Base-by-base conservation (phyloP, 176 grass and related monocot genomes). In the Triticum turgidum region DNA sequence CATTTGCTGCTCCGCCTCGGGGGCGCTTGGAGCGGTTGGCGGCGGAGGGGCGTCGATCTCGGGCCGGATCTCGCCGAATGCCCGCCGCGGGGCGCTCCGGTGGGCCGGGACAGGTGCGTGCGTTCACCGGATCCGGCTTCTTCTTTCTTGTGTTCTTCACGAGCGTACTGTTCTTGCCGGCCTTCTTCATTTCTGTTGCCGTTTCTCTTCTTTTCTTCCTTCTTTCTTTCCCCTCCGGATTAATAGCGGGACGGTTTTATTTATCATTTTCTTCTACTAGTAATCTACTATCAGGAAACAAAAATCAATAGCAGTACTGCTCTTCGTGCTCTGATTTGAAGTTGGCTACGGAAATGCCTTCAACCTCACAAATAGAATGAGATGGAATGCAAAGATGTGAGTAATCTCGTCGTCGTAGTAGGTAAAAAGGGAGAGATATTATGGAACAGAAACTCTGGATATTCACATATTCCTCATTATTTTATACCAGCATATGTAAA, bases 61-160 rank as follows among this genome's bases (percentile, higher is more conserved):
- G 84, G 84, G 84, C 76, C 18, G 65, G 84, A 86, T 86, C 84
- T 72, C 65, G 49, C 7, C 34, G 65, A 86, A 72, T 80, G 84
- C 65, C 24, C 63, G 51, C 76, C 25, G 49, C 4, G 24, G 62
- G 17, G 17, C 14, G 76, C 76, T 70, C 64, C 76, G 34, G 75
- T n/a, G 22, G 76, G 22, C 74, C 65, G 1, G 32, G n/a, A 7
- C 24, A 80, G 84, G 84, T 86, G 84, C 76, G 84, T 86, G 84
- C 65, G 76, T 61, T 33, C 44, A 65, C 11, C 20, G 84, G 51
- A 54, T 69, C 63, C 33, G 34, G 42, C 47, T 15, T 61, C 34
- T 59, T 30, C 20, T 59, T 59, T 3, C 56, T 21, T 59, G 18
- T 59, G 20, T 21, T 20, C 8, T 59, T 9, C 51, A 18, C 2